Evolutionary conservation across 2,329 filamentous ascomycete genomes (phyloP), one percentile per base, ranked within the genome.

Genomic region (Emericellopsis atlantica): DNA sequence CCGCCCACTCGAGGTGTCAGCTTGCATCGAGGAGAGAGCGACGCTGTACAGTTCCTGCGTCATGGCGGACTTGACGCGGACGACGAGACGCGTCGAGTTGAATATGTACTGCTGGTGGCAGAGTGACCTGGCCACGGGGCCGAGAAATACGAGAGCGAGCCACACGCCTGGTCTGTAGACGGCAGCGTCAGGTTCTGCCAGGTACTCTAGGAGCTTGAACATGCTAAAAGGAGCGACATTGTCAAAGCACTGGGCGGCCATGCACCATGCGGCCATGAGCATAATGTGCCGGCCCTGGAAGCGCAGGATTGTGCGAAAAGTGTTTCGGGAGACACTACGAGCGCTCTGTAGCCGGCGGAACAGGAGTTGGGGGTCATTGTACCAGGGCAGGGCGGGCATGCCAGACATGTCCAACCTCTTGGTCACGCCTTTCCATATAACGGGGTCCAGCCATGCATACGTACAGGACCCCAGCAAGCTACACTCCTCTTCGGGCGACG

Each of bases 11-110:
- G 71, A 69, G 2, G 69, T 62, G 31, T 48, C 47, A 34, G 47
- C 40, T 14, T 51, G 49, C 67, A 73, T 73, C 1, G 72, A 76
- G 8, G 58, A 59, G 48, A 76, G 62, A 3, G 73, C 72, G 36
- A 65, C 69, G 45, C 67, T 66, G 46, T 78, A 77, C 9, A 77
- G 60, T 50, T 77, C 74, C 47, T 76, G 72, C 0, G 72, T 75
- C 43, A 78, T 60, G 23, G 67, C 71, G 23, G 72, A 65, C 48
- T 74, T 75, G 42, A 76, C 56, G 22, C 74, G 68, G 31, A 76
- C 70, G 29, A 75, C 56, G 35, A 76, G 54, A n/a, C 71, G 62
- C 3, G 73, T 76, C 6, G 70, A 71, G 2, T 60, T 70, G 48
- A 76, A 77, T 29, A 76, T 62, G 50, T 77, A 77, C 47, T 72